Conservation (phyloP, 2,329 filamentous ascomycete genomes). For the Parastagonospora nodorum region DNA sequence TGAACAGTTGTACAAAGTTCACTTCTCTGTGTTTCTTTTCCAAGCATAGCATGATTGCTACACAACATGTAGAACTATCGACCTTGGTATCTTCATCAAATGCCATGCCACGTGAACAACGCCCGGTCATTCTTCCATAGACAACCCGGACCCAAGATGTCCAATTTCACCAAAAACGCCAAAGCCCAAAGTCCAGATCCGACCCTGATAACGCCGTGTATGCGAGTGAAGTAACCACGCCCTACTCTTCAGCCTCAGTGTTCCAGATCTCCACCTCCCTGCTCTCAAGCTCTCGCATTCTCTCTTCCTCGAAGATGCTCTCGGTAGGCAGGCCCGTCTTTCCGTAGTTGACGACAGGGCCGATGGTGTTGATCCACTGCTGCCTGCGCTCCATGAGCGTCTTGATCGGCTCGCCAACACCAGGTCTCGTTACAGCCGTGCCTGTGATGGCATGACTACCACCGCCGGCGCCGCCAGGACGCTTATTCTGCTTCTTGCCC, state of each 20-base stretch:
- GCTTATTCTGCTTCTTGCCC: slow-evolving; percentile 83
- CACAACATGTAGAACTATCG: too few species aligned
- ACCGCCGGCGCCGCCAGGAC: slow-evolving; percentile 74
- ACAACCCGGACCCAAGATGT: too few species aligned
- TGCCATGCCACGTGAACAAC: too few species aligned
- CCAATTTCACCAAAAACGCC: too few species aligned
- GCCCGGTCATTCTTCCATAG: too few species aligned
- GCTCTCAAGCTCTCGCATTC: slow-evolving; percentile 76
- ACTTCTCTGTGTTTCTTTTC: background rate
- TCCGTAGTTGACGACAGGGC: slow-evolving; percentile 86
- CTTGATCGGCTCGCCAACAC: slow-evolving; percentile 88
- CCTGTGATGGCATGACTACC: slow-evolving; percentile 62
- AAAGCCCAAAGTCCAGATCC: background rate
- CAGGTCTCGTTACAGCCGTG: slow-evolving; percentile 47
- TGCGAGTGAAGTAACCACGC: background rate
- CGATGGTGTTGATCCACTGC: slow-evolving; percentile 90
- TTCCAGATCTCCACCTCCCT: slow-evolving; percentile 81
- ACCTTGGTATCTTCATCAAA: too few species aligned
- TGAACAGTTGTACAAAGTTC: background rate
- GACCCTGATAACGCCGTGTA: background rate
- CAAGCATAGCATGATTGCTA: too few species aligned
- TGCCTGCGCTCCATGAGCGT: slow-evolving; percentile 89
- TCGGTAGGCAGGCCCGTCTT: slow-evolving; percentile 76
- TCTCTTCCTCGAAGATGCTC: slow-evolving; percentile 73
- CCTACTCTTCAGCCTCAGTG: slow-evolving; percentile 69